Evolutionary conservation across 805 yeast species (phyloP), one percentile per base, ranked within the genome.

Genomic region (Lachancea mirantina): DNA sequence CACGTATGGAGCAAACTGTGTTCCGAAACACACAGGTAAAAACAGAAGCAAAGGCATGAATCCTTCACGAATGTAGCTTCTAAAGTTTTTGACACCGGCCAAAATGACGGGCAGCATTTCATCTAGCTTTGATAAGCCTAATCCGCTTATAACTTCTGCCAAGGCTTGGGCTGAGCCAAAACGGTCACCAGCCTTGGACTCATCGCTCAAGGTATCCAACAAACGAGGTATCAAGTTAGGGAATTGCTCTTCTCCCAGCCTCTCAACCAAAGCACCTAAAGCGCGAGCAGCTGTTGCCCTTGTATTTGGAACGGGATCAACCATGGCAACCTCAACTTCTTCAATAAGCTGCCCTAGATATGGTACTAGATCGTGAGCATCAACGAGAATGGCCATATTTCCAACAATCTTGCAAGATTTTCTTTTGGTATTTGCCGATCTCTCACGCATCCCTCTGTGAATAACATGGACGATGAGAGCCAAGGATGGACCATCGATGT

Each of bases 351-450:
- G 74, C 14, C 76, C 72, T 49, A 92, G 65, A 60, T 92, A 92
- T 16, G 96, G 96, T 32, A 75, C 60, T 39, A 92, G 67, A 56
- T 92, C 98, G 45, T 72, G 75, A 11, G 84, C 68, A 49, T 89
- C 97, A 11, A 94, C 96, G 49, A 92, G 68, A 55, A 92, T 85
- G 2, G 97, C 87, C 97, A 92, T 92, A 53, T 92, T 92, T 42
- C 99, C 99, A 19, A 92, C 96, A 66, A 92, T 89, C 61, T 92
- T 96, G 59, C 97, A 88, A 0, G 97, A 89, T 57, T 85, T 85
- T 56, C 83, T 76, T 65, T 89, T 92, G 4, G 92, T 84, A 26
- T 77, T 68, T 0, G 97, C 96, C n/a, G 95, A 82, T 50, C 98
- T 69, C 46, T 89, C 97, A 32, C 73, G 76, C 83, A 92, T 77